Percentiles rank a stretch among this genome's conserved stretches.
phyloP scores from a whole-genome alignment of 305 asterid species.

The Fraxinus latifolia region DNA sequence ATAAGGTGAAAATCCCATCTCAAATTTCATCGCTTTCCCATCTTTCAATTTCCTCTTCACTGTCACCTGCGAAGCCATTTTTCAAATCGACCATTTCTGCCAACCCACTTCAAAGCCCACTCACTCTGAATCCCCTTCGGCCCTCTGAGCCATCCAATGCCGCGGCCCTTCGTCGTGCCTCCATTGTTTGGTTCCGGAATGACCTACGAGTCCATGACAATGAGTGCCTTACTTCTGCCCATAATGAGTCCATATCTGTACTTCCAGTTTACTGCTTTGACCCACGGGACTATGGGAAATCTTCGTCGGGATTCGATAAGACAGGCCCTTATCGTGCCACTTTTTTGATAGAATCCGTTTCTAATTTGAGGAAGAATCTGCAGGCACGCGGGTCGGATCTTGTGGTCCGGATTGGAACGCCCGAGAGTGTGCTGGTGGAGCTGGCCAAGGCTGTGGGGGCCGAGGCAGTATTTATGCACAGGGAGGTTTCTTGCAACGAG shows the following conservation, averaged over 20 bases:
- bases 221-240: slow-evolving; percentile 74
- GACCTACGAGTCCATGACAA: slow-evolving; percentile 94
- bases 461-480: slow-evolving; percentile 78
- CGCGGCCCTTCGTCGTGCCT: slow-evolving; percentile 63
- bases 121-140: slow-evolving; percentile 56
- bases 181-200: slow-evolving; percentile 94
- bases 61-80: slow-evolving; percentile 40
- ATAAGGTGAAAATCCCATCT: slow-evolving; percentile 64
- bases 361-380: slow-evolving; percentile 62
- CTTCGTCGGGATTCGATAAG: slow-evolving; percentile 88
- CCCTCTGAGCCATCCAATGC: slow-evolving; percentile 73
- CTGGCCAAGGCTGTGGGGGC: slow-evolving; percentile 81
- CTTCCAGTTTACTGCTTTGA: slow-evolving; percentile 93
- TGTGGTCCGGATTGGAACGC: slow-evolving; percentile 80
- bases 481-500: slow-evolving; percentile 80
- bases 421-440: slow-evolving; percentile 78
- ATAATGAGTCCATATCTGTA: slow-evolving; percentile 73
- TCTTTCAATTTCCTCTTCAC: slow-evolving; percentile 49
- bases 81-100: slow-evolving; percentile 61
- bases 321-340: slow-evolving; percentile 88
- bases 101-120: slow-evolving; percentile 58
- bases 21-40: slow-evolving; percentile 69
- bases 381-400: slow-evolving; percentile 87
- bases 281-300: slow-evolving; percentile 91
- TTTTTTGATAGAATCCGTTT: slow-evolving; percentile 71